Percentiles rank a stretch among this genome's conserved stretches.
Evolutionary conservation across 2,329 filamentous ascomycete genomes (phyloP).

Genomic region (Botrytis pseudocinerea): DNA sequence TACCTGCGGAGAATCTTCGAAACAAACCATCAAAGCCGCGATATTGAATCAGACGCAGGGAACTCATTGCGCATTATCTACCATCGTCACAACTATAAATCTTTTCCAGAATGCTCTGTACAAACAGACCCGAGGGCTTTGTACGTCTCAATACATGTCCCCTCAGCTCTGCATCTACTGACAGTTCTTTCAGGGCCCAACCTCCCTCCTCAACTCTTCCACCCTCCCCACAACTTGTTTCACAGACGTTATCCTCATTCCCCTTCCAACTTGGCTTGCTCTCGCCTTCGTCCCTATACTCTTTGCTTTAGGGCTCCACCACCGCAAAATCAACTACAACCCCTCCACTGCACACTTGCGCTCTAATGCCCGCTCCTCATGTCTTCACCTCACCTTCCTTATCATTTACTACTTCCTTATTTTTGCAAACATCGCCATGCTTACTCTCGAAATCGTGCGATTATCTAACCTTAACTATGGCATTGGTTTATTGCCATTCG

Average conservation of each 20-base stretch:
- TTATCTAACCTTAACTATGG: constrained; percentile 39
- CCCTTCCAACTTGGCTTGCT: constrained; percentile 42
- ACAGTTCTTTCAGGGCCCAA: constrained; percentile 37
- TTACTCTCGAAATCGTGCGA: constrained; percentile 41
- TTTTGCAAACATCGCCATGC: constrained; percentile 39
- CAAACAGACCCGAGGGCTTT: constrained; percentile 41
- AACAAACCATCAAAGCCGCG: not conserved
- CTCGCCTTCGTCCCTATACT: constrained; percentile 37
- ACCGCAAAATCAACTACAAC: constrained; percentile 31
- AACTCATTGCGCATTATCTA: not conserved
- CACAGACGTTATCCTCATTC: constrained; percentile 41
- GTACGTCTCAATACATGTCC: constrained; percentile 31
- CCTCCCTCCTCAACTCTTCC: constrained; percentile 40
- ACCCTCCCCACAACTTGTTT: constrained; percentile 44
- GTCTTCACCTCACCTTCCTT: constrained; percentile 27
- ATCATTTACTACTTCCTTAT: constrained; percentile 40
- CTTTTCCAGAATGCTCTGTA: constrained; percentile 32
- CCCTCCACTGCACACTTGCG: constrained; percentile 34
- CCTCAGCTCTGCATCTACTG: not conserved
- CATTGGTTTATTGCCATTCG: constrained; percentile 42
- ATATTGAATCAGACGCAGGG: not conserved
- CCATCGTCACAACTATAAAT: not conserved
- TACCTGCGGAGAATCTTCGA: not conserved
- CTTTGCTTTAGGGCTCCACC: constrained; percentile 29
- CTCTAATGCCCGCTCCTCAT: constrained; percentile 20